Conservation (phyloP, 2,329 filamentous ascomycete species). For the Cladosporium sp. region DNA sequence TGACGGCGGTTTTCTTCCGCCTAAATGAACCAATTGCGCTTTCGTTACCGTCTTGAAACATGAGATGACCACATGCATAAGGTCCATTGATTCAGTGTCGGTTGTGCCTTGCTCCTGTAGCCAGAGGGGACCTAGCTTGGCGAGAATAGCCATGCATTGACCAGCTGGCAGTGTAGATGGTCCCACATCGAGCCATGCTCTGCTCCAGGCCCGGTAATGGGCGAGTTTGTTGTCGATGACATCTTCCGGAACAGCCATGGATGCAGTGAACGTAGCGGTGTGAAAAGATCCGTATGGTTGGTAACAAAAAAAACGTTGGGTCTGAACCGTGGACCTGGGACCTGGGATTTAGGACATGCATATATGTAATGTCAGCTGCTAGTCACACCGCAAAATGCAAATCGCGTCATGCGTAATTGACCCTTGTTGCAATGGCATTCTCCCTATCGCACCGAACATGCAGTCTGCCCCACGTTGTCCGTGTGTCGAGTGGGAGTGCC, state of each 20-base stretch:
- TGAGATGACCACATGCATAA: background rate
- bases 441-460: background rate
- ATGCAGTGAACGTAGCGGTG: background rate
- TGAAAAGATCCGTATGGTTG: background rate
- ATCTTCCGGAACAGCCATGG: background rate
- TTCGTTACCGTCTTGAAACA: slow-evolving; percentile 5
- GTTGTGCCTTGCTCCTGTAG: background rate
- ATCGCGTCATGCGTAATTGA: background rate
- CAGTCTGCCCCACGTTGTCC: background rate
- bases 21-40: background rate
- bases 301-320: background rate
- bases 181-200: background rate
- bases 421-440: background rate
- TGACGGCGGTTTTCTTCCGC: background rate
- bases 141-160: background rate
- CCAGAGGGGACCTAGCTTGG: background rate
- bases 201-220: slow-evolving; percentile 6
- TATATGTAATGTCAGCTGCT: background rate
- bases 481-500: background rate
- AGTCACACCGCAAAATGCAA: no score
- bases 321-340: background rate
- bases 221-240: background rate
- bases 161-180: background rate
- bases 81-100: background rate
- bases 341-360: background rate